Evolutionary conservation across 2,329 filamentous ascomycete genomes (phyloP), one percentile per base, ranked within the genome.

Genomic region (Paracoccidioides lutzii): DNA sequence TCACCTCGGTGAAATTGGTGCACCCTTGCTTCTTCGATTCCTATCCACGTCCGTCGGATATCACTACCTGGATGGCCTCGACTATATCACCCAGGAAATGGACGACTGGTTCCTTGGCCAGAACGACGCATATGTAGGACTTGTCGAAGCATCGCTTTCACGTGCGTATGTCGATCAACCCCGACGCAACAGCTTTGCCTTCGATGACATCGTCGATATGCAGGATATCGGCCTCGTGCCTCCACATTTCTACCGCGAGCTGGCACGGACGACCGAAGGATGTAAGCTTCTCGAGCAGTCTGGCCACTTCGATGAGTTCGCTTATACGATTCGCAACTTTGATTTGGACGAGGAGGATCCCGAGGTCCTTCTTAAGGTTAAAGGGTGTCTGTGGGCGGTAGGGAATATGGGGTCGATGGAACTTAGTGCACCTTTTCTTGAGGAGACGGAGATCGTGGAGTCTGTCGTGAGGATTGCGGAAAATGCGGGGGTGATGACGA

Each of bases 1-100:
- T 68, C 93, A 98, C 68, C 77, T 98, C 2, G 93, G 93, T 33
- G 93, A 98, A 68, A 97, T 98, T 60, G 93, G 93, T 2, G 93
- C 94, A 14, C 93, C 94, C 0, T 76, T 98, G 28, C 79, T 98
- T 4, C 76, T 98, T 53, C 85, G 93, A 49, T 98, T 98, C 70
- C 71, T 98, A 54, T 96, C 90, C 0, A 97, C 91, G 0, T 96
- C 90, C 2, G 91, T 96, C 56, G 93, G 93, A 52, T 98, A 98
- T 66, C 90, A 97, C 70, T 98, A 98, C 70, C 78, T 98, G 5
- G 90, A 97, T 66, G 93, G 90, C 0, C 77, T 98, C 45, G 94
- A 98, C 73, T 98, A 98, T 68, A 98, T 98, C 70, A 96, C 90
- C 59, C 93, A 95, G 67, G 94, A 98, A 69, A 98, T 98, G 93